These are phyloP conservation scores for Fomitopsis palustris DNA, from an alignment of 1,284 basidiomycete species.

Conservation along the genomic window DNA sequence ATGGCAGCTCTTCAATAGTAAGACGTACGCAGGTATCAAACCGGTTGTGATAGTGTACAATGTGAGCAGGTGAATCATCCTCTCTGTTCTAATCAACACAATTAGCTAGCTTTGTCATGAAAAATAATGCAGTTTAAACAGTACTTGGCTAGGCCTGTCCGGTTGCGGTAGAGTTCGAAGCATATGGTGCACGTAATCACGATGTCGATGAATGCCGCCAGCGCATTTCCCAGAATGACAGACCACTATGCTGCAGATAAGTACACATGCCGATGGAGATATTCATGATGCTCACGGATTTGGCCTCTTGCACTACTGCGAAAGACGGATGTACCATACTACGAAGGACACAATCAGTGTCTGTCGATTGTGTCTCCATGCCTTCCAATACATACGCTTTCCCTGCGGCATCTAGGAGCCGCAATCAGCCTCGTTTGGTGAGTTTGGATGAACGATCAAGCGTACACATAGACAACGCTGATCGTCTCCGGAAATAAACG, in stretches of 20 bases:
- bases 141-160: background rate
- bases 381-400: background rate
- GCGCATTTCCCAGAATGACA: background rate
- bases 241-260: background rate
- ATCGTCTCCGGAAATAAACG: background rate
- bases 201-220: background rate
- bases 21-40: background rate
- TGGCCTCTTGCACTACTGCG: background rate
- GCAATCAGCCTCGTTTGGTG: too few relatives aligned
- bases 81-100: background rate
- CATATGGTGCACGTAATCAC: background rate
- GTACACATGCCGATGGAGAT: background rate
- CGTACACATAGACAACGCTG: background rate
- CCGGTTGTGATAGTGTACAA: background rate
- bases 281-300: background rate
- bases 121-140: background rate
- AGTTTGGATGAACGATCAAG: background rate
- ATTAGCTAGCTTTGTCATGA: too few relatives aligned
- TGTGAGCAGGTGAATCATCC: background rate
- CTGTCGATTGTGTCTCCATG: background rate
- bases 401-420: background rate
- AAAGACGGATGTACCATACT: background rate
- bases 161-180: background rate
- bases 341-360: background rate
- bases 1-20: background rate